A percentile compares a stretch with the other conserved stretches of the same genome.
These are phyloP conservation scores for Cladophialophora immunda DNA, from an alignment of 2,329 filamentous ascomycete species.

Conservation along the genomic window DNA sequence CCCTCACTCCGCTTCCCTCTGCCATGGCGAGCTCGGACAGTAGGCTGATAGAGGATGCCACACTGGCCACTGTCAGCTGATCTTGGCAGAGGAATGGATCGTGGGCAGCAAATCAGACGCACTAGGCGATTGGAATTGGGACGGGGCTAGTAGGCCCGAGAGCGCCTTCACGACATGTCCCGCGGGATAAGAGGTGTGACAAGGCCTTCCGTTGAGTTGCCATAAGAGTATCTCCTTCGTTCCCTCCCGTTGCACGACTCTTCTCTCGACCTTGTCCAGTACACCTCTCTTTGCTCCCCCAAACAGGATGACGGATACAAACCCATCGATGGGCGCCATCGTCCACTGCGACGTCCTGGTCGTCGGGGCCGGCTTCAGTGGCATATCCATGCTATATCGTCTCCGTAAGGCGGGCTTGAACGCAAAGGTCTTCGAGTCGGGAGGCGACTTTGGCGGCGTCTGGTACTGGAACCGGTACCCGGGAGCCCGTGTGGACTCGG, in stretches of 20 bases:
- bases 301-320: slow-evolving; percentile 13
- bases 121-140: neutral
- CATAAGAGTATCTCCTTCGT: neutral
- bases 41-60: neutral
- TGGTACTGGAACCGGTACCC: slow-evolving; percentile 80
- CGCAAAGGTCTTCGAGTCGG: slow-evolving; percentile 48
- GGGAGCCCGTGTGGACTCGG: slow-evolving; percentile 63
- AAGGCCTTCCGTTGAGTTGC: neutral
- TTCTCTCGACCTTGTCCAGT: neutral
- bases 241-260: neutral
- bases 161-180: neutral
- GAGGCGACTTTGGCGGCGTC: slow-evolving; percentile 45
- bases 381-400: slow-evolving; percentile 42
- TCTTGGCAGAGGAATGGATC: neutral
- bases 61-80: neutral
- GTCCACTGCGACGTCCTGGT: slow-evolving; percentile 39
- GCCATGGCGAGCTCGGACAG: neutral
- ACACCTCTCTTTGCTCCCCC: neutral
- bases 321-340: slow-evolving; percentile 21
- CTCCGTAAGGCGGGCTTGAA: slow-evolving; percentile 46
- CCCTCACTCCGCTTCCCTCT: neutral
- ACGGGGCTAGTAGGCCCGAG: too few relatives aligned
- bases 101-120: neutral
- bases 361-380: slow-evolving; percentile 39
- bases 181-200: neutral